These are phyloP conservation scores for Sugiyamaella pinicola DNA, from an alignment of 1,139 yeast genomes.

Conservation along the genomic window DNA sequence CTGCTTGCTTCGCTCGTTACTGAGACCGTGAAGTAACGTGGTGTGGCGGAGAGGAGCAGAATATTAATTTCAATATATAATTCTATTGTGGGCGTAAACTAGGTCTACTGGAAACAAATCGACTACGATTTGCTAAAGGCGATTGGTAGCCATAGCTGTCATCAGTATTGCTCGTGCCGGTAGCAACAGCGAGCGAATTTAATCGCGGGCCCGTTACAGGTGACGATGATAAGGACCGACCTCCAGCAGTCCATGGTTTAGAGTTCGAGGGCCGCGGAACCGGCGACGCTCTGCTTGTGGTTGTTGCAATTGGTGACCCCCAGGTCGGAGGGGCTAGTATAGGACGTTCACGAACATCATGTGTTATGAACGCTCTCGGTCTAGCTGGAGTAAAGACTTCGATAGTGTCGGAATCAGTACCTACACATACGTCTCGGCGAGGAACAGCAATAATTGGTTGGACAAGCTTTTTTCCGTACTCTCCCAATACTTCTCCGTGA, in stretches of 20 bases:
- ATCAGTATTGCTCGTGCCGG: neutral
- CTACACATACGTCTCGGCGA: conserved; percentile 65
- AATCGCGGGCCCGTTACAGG: neutral
- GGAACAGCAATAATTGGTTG: conserved; percentile 58
- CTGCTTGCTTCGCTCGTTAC: too few species aligned
- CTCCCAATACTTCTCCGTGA: conserved; percentile 63
- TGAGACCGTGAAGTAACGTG: too few species aligned
- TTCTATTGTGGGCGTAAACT: conserved; percentile 9
- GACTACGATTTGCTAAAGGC: conserved; percentile 12
- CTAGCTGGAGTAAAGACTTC: conserved; percentile 47
- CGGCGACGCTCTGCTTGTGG: neutral
- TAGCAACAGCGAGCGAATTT: neutral
- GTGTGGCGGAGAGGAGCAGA: too few species aligned
- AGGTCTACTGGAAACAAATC: conserved; percentile 9
- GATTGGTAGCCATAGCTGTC: conserved; percentile 4
- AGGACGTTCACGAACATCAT: conserved; percentile 46
- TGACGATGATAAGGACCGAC: neutral
- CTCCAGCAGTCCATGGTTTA: conserved; percentile 5
- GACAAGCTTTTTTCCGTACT: conserved; percentile 66
- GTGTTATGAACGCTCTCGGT: conserved; percentile 48
- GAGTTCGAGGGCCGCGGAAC: neutral
- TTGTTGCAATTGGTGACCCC: conserved; percentile 8
- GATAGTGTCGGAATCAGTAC: conserved; percentile 50
- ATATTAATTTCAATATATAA: neutral
- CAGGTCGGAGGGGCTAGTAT: conserved; percentile 7